Base-by-base conservation (phyloP, 768 basidiomycete species). In the Suillus decipiens region DNA sequence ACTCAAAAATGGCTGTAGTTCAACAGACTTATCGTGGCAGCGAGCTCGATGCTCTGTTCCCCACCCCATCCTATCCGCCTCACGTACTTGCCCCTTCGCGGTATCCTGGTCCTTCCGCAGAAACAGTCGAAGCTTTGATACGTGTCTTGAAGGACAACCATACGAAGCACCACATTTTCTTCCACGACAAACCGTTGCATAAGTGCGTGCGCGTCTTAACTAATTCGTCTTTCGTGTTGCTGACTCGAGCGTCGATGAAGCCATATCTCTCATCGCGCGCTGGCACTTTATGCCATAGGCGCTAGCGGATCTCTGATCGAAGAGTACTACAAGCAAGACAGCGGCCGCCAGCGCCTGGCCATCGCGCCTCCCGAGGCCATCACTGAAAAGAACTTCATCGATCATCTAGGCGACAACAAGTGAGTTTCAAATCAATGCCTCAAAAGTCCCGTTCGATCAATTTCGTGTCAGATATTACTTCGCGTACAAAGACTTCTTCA, bases 131-230 rank as follows among this genome's bases (percentile, higher is more conserved):
- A 37, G 63, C 72, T 3, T 56, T 80, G 1, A 66, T 60, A 0
- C 53, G 71, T 6, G 62, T 78, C 10, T 72, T 87, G 55, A 81
- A 79, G 63, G 82, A 85, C 3, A 84, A 84, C 61, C 81, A 85
- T 57, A 70, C 72, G 33, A 78, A 73, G 54, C 75, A 77, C 69
- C 84, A 87, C 60, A 76, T 81, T 11, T 87, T 81, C 70, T 79
- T 81, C 69, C 81, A 85, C 59, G 68, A 81, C 22, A 63, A 51
- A 33, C 65, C 74, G 0, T 82, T 82, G 61, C 86, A 86, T 75
- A 86, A 86, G 86, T 85, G 64, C 15, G 79, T 71, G 14, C 9
- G 1, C 15, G 9, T 22, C 58, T 24, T 4, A 10, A 24, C 12
- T 19, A 15, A 24, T 10, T 5, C 1, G 9, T 2, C 14, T 31